Evolutionary conservation across 2,329 filamentous ascomycete species (phyloP), one percentile per base, ranked within the genome.

Genomic region (Colletotrichum acutatum): DNA sequence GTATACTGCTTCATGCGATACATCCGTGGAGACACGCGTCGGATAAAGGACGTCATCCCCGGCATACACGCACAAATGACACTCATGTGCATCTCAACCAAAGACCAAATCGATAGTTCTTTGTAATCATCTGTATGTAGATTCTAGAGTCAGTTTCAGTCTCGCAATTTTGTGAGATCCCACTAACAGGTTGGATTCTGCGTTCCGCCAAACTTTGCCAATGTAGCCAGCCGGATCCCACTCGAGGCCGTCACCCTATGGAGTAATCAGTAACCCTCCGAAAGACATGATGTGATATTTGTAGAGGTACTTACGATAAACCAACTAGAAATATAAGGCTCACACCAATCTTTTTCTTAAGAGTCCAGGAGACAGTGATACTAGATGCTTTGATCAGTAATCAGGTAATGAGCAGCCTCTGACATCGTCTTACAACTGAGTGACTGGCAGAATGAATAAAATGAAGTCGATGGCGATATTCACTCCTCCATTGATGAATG

Each of bases 51-150:
- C 2, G 58, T 68, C 58, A 72, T 68, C 1, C 69, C 69, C 1
- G 74, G 67, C 60, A 75, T 65, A 5, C 74, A 75, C 1, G 71
- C 67, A 26, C 71, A 74, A 22, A 74, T 72, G 30, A 75, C 65
- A 42, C 71, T 68, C 0, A 71, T 14, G 30, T 68, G 68, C 42
- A 74, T 68, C 53, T 75, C 71, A 19, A 72, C 3, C 16, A 68
- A 56, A 1, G 60, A 64, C 74, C 67, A 75, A 14, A 64, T 68
- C 1, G 65, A 63, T 4, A 72, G 37, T 0, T 52, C 37, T 26
- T 64, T 68, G 58, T 56, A 68, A 28, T 72, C 69, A n/a, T 30
- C 69, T 72, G 5, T 11, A 28, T 5, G 8, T 2, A 2, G n/a
- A 26, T 3, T 11, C 1, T 30, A 3, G 5, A n/a, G 24, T 49